phyloP scores from a whole-genome alignment of 2,329 filamentous ascomycete species.

The Pestalotiopsis sp. region DNA sequence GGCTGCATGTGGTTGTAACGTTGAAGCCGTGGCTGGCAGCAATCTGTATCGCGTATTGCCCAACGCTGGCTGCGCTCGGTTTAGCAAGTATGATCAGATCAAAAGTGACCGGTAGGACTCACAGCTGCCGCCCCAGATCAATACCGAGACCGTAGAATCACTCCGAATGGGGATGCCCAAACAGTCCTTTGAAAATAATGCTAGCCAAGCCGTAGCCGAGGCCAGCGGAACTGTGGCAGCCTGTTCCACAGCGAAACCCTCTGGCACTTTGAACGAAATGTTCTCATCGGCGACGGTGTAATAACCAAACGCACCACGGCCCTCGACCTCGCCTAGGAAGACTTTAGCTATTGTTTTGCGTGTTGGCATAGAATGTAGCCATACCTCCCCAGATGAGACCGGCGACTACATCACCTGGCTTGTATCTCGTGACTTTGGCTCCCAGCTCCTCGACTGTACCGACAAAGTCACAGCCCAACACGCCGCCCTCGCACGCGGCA shows the following conservation, averaged over 20 bases:
- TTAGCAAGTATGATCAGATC: not conserved
- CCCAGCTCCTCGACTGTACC: slow-evolving; percentile 1
- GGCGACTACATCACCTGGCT: not conserved
- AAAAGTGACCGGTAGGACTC: not conserved
- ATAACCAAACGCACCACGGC: not conserved
- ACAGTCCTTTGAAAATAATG: not conserved
- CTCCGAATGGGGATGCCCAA: not conserved
- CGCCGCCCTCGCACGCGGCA: not conserved
- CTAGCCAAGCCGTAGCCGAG: not conserved
- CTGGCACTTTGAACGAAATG: not conserved
- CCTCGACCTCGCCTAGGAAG: not conserved
- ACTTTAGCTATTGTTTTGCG: not conserved
- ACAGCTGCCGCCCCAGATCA: slow-evolving; percentile 3
- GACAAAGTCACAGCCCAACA: slow-evolving; percentile 1
- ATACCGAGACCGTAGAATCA: not conserved
- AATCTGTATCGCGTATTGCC: not conserved
- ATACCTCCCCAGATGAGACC: slow-evolving; percentile 3
- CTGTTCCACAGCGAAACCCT: not conserved
- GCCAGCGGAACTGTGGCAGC: slow-evolving; percentile 2
- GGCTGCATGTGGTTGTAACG: slow-evolving; percentile 8
- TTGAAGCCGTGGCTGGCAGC: not conserved
- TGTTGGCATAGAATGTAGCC: not conserved
- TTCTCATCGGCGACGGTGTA: slow-evolving; percentile 1
- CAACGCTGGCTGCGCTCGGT: not conserved
- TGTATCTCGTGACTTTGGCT: not conserved